Evolutionary conservation across 805 yeast genomes (phyloP), one percentile per base, ranked within the genome.

Genomic region (Ogataea nonfermentans): DNA sequence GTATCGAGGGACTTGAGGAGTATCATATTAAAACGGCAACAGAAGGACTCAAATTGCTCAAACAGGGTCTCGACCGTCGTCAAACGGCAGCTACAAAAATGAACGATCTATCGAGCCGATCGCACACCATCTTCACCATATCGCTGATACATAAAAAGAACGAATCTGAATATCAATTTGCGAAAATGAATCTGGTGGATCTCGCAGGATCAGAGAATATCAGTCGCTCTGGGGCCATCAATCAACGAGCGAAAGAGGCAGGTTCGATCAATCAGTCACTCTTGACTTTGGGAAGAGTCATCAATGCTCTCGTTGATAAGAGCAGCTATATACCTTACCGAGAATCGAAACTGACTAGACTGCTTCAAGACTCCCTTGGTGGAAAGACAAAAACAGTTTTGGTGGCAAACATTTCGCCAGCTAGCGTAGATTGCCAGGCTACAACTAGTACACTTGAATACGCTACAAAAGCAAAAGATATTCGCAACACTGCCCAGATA

Each of bases 161-260:
- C 23, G 57, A 51, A 6, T 33, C 46, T 6, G 59, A 55, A 29
- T 64, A 60, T 33, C 55, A 56, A 12, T 49, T 48, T 30, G 57
- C 67, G 6, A 64, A 65, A 40, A 50, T 63, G 59, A 87, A 89
- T 56, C 66, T 89, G 15, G 98, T 91, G 5, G 98, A 91, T 65
- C 70, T 91, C 48, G 99, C 98, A 0, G 98, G 99, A 0, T 85
- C 95, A 4, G 99, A 91, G 59, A 90, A 90, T 57, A 82, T 91
- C 38, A 76, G 70, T 47, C 70, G 88, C 52, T 85, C 96, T 0
- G 99, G 99, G 3, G 96, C 97, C 0, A 71, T 78, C 16, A 80
- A 84, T 49, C 83, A 79, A 56, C 71, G 96, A 30, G 96, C 96
- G 0, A 80, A 88, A 49, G 99, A 91, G 57, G 96, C 97, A 0